A percentile compares a stretch with the other conserved stretches of the same genome.
These are phyloP conservation scores for Alternaria tenuissima DNA, from an alignment of 2,329 filamentous ascomycete genomes.

Conservation along the genomic window DNA sequence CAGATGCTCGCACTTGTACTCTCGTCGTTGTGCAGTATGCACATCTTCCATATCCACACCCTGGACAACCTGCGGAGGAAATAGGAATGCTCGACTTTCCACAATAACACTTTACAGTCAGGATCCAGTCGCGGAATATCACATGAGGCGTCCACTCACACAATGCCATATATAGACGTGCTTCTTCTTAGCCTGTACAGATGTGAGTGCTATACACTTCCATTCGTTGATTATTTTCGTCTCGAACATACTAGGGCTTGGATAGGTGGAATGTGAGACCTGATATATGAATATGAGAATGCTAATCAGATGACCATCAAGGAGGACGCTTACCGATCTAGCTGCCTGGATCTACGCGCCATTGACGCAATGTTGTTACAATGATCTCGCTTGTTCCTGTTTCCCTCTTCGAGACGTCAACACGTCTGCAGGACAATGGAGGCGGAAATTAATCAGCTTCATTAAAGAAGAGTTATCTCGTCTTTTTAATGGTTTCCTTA, in stretches of 20 bases:
- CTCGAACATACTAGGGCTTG: background rate
- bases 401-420: background rate
- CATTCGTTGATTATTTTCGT: background rate
- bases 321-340: background rate
- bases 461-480: too few relatives aligned
- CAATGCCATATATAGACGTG: background rate
- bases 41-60: too few relatives aligned
- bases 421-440: background rate
- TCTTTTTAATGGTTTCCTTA: too few relatives aligned
- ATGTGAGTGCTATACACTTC: background rate
- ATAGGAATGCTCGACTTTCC: too few relatives aligned
- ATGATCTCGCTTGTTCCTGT: background rate
- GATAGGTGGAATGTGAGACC: background rate
- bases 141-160: too few relatives aligned
- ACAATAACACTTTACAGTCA: too few relatives aligned
- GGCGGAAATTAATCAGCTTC: rapidly evolving
- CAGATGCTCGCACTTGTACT: too few relatives aligned
- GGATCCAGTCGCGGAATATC: rapidly evolving
- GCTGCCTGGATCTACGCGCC: background rate
- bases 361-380: background rate
- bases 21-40: too few relatives aligned
- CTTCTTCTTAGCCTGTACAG: background rate
- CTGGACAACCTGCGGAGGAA: too few relatives aligned
- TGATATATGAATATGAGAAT: background rate
- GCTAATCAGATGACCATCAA: background rate